Percentiles rank a stretch among this genome's conserved stretches.
Evolutionary conservation across 2,329 filamentous ascomycete species (phyloP).

Genomic region (Alternaria solani): DNA sequence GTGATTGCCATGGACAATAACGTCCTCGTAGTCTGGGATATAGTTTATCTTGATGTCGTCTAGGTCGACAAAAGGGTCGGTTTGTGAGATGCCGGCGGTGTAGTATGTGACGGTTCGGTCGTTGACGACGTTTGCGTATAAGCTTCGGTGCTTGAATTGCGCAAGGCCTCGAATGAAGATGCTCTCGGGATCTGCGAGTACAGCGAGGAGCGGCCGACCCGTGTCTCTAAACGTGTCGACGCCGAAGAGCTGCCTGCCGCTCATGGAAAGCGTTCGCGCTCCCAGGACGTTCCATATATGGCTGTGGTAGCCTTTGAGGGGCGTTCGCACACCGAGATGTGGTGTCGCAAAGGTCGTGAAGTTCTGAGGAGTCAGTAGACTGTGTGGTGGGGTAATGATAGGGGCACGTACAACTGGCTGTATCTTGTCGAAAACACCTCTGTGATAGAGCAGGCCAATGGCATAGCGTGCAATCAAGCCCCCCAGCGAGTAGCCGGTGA

Average conservation of each 20-base stretch:
- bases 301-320: constrained; percentile 53
- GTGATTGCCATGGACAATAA: constrained; percentile 74
- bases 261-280: constrained; percentile 79
- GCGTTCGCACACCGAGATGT: constrained; percentile 65
- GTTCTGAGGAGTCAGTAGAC: constrained; percentile 64
- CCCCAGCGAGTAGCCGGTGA: constrained; percentile 89
- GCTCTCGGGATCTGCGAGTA: constrained; percentile 82
- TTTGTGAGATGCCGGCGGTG: constrained; percentile 79
- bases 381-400: not conserved
- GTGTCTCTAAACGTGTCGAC: constrained; percentile 87
- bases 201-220: constrained; percentile 77
- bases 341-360: constrained; percentile 92
- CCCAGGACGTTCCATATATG: constrained; percentile 79
- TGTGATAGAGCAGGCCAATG: constrained; percentile 81
- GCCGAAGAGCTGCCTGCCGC: constrained; percentile 85
- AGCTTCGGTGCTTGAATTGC: constrained; percentile 75
- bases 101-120: constrained; percentile 84
- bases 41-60: constrained; percentile 76
- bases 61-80: constrained; percentile 77
- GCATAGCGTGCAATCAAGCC: constrained; percentile 88
- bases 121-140: constrained; percentile 89
- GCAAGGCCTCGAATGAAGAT: constrained; percentile 84
- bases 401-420: constrained; percentile 75
- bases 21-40: constrained; percentile 74
- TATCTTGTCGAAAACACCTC: constrained; percentile 79